phyloP scores from a whole-genome alignment of 2,329 filamentous ascomycete genomes.

The Harringtonia lauricola region DNA sequence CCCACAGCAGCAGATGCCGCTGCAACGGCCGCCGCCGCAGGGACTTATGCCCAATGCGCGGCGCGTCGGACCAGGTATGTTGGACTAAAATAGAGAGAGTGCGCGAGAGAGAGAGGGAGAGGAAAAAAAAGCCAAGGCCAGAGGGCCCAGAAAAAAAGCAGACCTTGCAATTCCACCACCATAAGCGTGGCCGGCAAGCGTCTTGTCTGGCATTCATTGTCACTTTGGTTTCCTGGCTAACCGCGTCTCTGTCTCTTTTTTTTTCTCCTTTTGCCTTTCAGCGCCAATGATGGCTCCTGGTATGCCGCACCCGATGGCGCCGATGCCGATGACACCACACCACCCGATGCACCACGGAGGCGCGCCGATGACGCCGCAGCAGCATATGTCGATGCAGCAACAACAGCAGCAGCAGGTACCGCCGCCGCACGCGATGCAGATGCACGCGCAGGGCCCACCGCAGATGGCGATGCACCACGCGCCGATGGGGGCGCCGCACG shows the following conservation, averaged over 20 bases:
- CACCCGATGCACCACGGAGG: neutral
- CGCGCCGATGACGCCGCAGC: conserved; percentile 6
- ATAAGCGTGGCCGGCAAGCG: neutral
- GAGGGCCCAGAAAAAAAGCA: neutral
- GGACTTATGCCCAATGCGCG: conserved; percentile 27
- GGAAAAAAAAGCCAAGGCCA: neutral
- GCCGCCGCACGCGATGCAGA: conserved; percentile 4
- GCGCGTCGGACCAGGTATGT: conserved; percentile 26
- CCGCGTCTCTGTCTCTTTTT: conserved; percentile 1
- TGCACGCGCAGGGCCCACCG: conserved; percentile 1
- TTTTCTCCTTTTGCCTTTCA: too few species aligned
- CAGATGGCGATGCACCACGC: conserved; percentile 2
- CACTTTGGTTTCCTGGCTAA: neutral
- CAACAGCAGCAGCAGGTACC: conserved; percentile 4
- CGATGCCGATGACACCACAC: conserved; percentile 1
- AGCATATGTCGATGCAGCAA: conserved; percentile 4
- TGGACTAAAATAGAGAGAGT: neutral
- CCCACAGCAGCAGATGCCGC: conserved; percentile 37
- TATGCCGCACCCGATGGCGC: conserved; percentile 8
- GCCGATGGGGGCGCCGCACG: conserved; percentile 3
- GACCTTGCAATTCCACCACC: neutral
- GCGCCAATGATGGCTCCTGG: conserved; percentile 10
- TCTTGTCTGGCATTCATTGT: conserved; percentile 1
- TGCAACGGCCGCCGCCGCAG: conserved; percentile 34
- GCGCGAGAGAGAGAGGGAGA: neutral